phyloP scores from a whole-genome alignment of 306 rosid genomes.

The Quercus glauca region DNA sequence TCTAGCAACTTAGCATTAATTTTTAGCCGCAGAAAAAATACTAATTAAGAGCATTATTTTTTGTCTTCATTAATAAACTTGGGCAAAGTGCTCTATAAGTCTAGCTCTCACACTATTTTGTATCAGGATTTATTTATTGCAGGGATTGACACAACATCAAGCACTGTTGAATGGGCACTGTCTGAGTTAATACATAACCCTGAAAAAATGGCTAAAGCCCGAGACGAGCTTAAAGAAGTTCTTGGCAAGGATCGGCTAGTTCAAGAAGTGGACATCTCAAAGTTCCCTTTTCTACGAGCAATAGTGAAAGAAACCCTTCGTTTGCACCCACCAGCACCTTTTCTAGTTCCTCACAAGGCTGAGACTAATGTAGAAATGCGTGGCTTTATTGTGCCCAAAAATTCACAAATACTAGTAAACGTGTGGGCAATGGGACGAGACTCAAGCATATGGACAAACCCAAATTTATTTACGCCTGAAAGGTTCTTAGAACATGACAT shows the following conservation, averaged over 20 bases:
- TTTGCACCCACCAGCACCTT: constrained; percentile 34
- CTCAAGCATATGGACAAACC: constrained; percentile 23
- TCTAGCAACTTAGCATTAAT: too few relatives aligned
- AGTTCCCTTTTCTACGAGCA: constrained; percentile 26
- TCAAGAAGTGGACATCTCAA: constrained; percentile 22
- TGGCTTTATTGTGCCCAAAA: constrained; percentile 23
- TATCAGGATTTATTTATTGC: neutral
- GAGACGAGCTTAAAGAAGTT: neutral
- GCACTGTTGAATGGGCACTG: constrained; percentile 21
- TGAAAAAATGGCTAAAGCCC: neutral
- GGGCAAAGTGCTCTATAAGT: neutral
- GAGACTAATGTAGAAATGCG: neutral
- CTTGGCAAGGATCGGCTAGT: neutral
- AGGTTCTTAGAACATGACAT: constrained; percentile 16
- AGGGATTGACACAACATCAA: neutral
- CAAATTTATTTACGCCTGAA: constrained; percentile 26
- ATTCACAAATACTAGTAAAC: constrained; percentile 26
- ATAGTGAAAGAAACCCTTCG: constrained; percentile 34
- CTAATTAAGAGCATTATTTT: too few relatives aligned
- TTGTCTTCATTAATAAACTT: neutral
- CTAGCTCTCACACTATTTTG: neutral
- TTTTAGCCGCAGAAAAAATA: too few relatives aligned
- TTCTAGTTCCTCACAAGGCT: constrained; percentile 20
- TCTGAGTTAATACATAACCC: constrained; percentile 16
- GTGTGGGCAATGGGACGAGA: constrained; percentile 46